phyloP scores from a whole-genome alignment of 1,284 basidiomycete genomes.

The Golubevia sp. region DNA sequence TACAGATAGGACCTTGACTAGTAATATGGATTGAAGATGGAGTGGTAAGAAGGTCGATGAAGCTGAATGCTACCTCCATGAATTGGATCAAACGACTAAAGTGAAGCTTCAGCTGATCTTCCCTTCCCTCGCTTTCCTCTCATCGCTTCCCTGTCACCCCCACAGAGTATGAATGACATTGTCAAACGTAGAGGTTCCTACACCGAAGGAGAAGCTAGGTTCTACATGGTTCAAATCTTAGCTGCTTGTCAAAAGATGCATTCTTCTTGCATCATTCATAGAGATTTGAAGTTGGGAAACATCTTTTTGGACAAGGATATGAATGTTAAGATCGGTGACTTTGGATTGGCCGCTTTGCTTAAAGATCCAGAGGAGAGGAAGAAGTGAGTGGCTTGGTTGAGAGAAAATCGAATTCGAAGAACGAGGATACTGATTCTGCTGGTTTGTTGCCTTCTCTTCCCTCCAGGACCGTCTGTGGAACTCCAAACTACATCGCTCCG shows the following conservation, averaged over 20 bases:
- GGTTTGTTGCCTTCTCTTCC: neutral
- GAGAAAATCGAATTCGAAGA: too few relatives aligned
- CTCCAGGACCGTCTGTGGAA: slow-evolving; percentile 52
- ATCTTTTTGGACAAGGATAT: slow-evolving; percentile 56
- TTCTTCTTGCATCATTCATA: slow-evolving; percentile 54
- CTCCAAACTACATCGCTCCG: slow-evolving; percentile 60
- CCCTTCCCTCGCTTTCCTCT: neutral
- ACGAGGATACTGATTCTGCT: too few relatives aligned
- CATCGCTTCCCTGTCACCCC: neutral
- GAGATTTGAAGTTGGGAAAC: slow-evolving; percentile 60
- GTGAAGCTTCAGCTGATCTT: neutral
- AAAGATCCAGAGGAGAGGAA: slow-evolving; percentile 58
- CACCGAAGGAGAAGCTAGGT: slow-evolving; percentile 54
- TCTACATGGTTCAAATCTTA: slow-evolving; percentile 58
- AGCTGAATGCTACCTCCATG: too few relatives aligned
- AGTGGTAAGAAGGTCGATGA: too few relatives aligned
- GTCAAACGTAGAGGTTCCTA: slow-evolving; percentile 52
- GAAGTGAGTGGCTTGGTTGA: slow-evolving; percentile 17
- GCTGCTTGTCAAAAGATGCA: slow-evolving; percentile 56
- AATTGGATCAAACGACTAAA: too few relatives aligned
- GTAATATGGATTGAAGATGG: too few relatives aligned
- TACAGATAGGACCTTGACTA: too few relatives aligned
- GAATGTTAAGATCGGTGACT: slow-evolving; percentile 60
- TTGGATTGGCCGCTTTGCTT: slow-evolving; percentile 58
- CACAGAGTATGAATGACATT: slow-evolving; percentile 56